Conservation (phyloP, 305 asterid species). For the Solanum hybrid region DNA sequence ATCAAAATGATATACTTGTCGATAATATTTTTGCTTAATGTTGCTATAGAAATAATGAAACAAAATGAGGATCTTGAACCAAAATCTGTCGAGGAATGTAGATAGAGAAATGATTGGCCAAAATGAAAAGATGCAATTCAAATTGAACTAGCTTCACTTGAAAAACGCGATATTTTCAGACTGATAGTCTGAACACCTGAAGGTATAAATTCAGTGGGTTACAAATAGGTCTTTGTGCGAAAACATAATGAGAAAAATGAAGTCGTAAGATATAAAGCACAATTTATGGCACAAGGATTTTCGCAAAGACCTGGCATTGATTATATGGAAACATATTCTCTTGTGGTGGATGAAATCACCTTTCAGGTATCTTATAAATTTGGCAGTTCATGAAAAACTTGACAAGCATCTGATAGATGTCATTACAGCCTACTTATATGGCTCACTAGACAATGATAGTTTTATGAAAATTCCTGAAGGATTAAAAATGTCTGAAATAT, state of each 20-base stretch:
- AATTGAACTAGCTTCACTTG: background rate
- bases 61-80: background rate
- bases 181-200: background rate
- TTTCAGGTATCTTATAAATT: too few relatives aligned
- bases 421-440: background rate
- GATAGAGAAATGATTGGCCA: too few relatives aligned
- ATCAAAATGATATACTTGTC: background rate
- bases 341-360: background rate
- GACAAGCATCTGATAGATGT: background rate
- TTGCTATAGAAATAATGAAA: background rate
- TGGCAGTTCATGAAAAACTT: too few relatives aligned
- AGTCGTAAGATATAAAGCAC: background rate
- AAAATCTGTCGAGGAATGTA: background rate
- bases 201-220: background rate
- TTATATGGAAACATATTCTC: background rate
- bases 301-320: too few relatives aligned
- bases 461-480: background rate
- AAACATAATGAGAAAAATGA: background rate
- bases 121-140: background rate
- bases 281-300: background rate
- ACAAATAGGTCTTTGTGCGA: background rate
- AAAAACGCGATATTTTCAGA: background rate
- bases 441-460: background rate
- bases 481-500: too few relatives aligned
- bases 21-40: too few relatives aligned